Base-by-base conservation (phyloP, 2,329 filamentous ascomycete genomes). In the Fusarium clavum region DNA sequence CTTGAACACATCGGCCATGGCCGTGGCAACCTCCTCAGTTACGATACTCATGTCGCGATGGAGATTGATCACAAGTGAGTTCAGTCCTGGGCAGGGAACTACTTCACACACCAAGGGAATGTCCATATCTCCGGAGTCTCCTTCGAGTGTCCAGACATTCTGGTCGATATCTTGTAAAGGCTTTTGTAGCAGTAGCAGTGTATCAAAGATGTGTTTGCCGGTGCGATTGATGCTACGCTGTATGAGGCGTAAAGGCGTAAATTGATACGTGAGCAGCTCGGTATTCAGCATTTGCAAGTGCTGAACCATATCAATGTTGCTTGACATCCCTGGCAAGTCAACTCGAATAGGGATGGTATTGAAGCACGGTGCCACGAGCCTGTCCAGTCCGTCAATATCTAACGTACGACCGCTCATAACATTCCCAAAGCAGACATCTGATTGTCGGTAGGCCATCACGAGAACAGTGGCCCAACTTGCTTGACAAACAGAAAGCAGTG, bases 361-460 rank as follows among this genome's bases (percentile, higher is more conserved):
- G 83, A 98, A 97, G 77, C 94, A 97, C 0, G 94, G 94, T 0
- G 93, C 94, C n/a, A 97, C 87, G 8, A 97, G 86, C 6, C 85
- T 83, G 40, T 94, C 90, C 13, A 95, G 83, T 0, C 86, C 87
- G 8, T 91, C 85, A 5, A 94, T 78, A 1, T 88, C 81, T 12
- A 93, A 77, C 1, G 90, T 91, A 10, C 94, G 89, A 3, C 94
- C 94, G 75, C 89, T 94, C 59, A 95, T 86, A 4, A 98, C 91
- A 73, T 93, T 96, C 1, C 95, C 94, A 75, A 98, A 97, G 77
- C 93, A 96, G 8, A 97, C 74, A 74, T 97, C 94, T 0, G 81
- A 77, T 8, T 82, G 81, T 2, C 83, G 77, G 4, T 90, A 84
- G 4, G 88, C 81, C 4, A 86, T 80, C 0, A 86, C 82, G 3